Base-by-base conservation (phyloP, 495 filamentous ascomycete species). In the Penicillium crystallinum region DNA sequence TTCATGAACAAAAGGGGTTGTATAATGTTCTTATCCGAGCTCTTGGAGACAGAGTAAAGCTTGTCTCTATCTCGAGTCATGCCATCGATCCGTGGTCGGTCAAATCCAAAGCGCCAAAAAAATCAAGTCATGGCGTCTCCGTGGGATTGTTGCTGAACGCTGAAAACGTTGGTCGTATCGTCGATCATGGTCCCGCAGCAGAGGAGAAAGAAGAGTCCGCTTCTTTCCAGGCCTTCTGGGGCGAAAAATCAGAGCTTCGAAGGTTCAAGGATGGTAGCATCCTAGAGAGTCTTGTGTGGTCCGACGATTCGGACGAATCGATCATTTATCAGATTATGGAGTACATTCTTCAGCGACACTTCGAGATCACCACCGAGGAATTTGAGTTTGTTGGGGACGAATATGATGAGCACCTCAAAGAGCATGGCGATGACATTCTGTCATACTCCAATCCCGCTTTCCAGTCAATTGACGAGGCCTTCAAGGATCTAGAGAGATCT, bases 121-220 rank as follows among this genome's bases (percentile, higher is more conserved):
- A 58, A 27, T 62, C 41, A 12, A 54, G 54, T 11, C 40, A 62
- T 27, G 54, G 53, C 3, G 51, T 93, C 14, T 67, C 77, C 11
- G 72, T 93, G 37, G 85, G 88, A 0, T 71, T 98, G 30, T 61
- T 87, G 15, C 79, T 95, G 29, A 76, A 96, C 63, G 74, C 86
- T 2, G 73, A 77, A 9, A 87, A 90, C 58, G 81, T 83, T 46
- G 70, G 77, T 38, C 84, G 91, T 18, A 74, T 80, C 18, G 84
- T 96, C 37, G 93, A 98, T 59, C 85, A 89, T 60, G 93, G 93
- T 2, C 93, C 93, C 2, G 64, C 84, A 0, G 89, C 89, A 4
- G 89, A 96, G 64, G 77, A 90, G 41, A 90, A 77, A 52, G 69
- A 69, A 18, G 74, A 71, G 53, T 70, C 77, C 23, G 65, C 67